Conservation (phyloP, 441 rosid genomes). For the Melastoma candidum region DNA sequence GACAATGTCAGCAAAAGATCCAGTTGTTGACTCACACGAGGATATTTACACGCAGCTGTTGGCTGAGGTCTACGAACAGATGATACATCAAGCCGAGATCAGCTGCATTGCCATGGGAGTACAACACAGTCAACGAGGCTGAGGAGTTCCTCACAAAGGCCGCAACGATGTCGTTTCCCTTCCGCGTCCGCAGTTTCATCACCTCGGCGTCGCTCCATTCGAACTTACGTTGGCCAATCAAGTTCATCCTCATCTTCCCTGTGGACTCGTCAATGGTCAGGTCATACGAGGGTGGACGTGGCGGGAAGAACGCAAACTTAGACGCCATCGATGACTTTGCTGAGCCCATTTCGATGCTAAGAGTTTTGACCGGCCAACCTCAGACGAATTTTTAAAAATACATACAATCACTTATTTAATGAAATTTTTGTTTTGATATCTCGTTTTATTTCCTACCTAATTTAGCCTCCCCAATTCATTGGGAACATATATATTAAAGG, state of each 20-base stretch:
- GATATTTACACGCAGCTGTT: constrained; percentile 37
- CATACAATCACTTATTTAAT: no score
- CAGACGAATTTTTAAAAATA: no score
- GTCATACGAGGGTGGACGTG: constrained; percentile 42
- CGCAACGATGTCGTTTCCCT: constrained; percentile 37
- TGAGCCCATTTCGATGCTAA: constrained; percentile 32
- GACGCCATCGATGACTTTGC: constrained; percentile 56
- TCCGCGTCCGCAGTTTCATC: constrained; percentile 30
- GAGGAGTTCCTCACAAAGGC: constrained; percentile 36
- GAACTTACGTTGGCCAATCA: constrained; percentile 14
- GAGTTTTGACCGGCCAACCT: no score
- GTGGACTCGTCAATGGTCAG: constrained; percentile 26
- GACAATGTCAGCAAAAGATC: no score
- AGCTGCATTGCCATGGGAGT: constrained; percentile 54
- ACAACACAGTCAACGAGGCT: constrained; percentile 37
- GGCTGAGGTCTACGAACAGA: constrained; percentile 34
- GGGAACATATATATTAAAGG: no score
- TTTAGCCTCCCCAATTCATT: no score
- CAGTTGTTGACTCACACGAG: constrained; percentile 32
- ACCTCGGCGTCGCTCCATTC: constrained; percentile 35
- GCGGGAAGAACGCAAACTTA: constrained; percentile 52
- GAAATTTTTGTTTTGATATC: no score
- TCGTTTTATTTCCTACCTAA: no score
- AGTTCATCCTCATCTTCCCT: constrained; percentile 31
- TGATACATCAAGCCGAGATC: constrained; percentile 41